Base-by-base conservation (phyloP, 1,284 basidiomycete genomes). In the Apiotrichum porosum region DNA sequence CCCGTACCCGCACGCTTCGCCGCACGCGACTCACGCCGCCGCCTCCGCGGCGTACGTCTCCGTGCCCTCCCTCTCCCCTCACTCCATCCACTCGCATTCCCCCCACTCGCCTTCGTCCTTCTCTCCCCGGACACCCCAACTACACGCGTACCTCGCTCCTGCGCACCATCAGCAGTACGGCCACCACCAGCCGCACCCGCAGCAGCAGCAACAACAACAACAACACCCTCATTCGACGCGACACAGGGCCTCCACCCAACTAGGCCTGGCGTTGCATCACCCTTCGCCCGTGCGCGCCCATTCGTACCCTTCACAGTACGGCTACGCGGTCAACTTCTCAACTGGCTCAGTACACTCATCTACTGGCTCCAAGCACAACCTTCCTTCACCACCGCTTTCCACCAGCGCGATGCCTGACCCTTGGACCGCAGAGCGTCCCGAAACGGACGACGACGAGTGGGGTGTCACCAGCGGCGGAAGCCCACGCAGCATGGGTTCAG, bases 241-340 rank as follows among this genome's bases (percentile, higher is more conserved):
- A 6, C 30, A 40, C 26, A 18, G 17, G 13, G 22, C 19, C n/a
- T n/a, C n/a, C n/a, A n/a, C n/a, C n/a, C n/a, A n/a, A n/a, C n/a
- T n/a, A n/a, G n/a, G n/a, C 18, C 19, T 42, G 13, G 46, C 45
- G 32, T 41, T 55, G 14, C 49, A 52, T 32, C 53, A 55, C 44
- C 53, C 53, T 13, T 55, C 53, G 21, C 53, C 53, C 19, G 53
- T 55, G 31, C 53, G 53, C 46, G 53, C 53, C 28, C 49, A 55
- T 49, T 44, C 40, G 30, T 55, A 47, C 30, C 53, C 53, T 19
- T 34, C 46, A 22, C 36, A 35, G 34, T 40, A 39, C 37, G 18
- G 17, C 2, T 13, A 40, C 44, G 10, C 23, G n/a, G 24, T 40
- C 18, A 32, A 35, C 26, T 24, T 41, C 32, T 42, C 26, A 12